Evolutionary conservation across 1,284 basidiomycete genomes (phyloP).

Genomic region (Ganoderma lucidum): DNA sequence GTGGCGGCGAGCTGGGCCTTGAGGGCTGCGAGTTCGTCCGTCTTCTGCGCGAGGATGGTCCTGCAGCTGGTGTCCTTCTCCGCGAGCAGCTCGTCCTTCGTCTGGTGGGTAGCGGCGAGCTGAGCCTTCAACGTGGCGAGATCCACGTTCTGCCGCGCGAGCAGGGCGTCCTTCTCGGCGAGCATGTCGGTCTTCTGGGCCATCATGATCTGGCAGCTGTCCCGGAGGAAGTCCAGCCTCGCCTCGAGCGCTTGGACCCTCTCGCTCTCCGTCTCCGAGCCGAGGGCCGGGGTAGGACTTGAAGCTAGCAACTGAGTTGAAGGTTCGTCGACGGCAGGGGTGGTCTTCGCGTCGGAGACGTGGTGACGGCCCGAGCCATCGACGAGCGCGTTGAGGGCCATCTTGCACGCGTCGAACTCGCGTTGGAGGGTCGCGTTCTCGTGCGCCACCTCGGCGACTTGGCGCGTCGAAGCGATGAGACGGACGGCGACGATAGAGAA

Average conservation of each 20-base stretch:
- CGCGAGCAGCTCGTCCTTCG: not conserved
- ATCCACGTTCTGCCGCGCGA: not conserved
- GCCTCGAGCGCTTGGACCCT: not conserved
- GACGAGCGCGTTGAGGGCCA: not conserved
- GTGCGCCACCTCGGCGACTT: not conserved
- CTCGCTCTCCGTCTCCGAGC: not conserved
- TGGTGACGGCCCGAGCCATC: not conserved
- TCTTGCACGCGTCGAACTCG: not conserved
- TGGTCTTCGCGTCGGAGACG: not conserved
- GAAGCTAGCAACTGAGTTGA: not conserved
- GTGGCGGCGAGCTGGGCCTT: not conserved
- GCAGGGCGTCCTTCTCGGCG: not conserved
- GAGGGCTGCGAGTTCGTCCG: not conserved
- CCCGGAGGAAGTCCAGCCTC: constrained; percentile 1
- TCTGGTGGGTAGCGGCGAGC: not conserved
- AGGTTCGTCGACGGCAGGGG: not conserved
- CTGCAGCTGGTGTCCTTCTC: not conserved
- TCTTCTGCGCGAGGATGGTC: not conserved
- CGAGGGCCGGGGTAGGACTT: not conserved
- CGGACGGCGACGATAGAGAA: not conserved
- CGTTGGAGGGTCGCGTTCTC: not conserved
- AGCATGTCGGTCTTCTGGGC: not conserved
- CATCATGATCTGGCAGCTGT: not conserved
- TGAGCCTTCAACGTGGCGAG: not conserved
- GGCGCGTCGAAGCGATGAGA: not conserved